A percentile compares a stretch with the other conserved stretches of the same genome.
phyloP scores from a whole-genome alignment of 176 grass and related monocot genomes.

The Oryza rufipogon region DNA sequence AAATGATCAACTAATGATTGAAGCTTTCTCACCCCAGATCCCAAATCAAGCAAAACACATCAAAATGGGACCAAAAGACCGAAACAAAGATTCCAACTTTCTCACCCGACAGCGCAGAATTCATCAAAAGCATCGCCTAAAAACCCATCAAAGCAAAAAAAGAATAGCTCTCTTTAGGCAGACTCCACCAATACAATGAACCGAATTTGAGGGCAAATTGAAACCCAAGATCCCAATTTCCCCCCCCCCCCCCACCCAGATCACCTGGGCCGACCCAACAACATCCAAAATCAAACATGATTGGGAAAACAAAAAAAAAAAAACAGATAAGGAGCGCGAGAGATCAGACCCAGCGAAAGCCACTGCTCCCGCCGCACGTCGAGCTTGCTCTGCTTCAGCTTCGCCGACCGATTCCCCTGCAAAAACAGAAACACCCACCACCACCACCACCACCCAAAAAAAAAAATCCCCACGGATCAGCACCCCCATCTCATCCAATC shows the following conservation, averaged over 20 bases:
- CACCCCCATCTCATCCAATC: slow-evolving; percentile 18
- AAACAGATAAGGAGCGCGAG: not conserved
- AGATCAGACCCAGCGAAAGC: slow-evolving; percentile 82
- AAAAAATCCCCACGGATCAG: slow-evolving; percentile 33
- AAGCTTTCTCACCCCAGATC: not conserved
- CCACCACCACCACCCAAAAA: not conserved
- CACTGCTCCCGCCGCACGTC: slow-evolving; percentile 92
- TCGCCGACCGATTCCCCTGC: slow-evolving; percentile 78
- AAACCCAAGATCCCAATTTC: slow-evolving; percentile 31
- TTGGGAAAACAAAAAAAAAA: not conserved
- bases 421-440: not conserved
- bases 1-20: not conserved
- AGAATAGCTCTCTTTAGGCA: not conserved
- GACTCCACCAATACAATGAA: not conserved
- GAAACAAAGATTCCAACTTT: slow-evolving; percentile 40
- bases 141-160: not conserved
- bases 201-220: not conserved
- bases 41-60: slow-evolving; percentile 12
- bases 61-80: not conserved
- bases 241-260: not conserved
- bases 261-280: not conserved
- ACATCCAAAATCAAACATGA: slow-evolving; percentile 15
- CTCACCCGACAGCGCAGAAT: slow-evolving; percentile 29
- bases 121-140: slow-evolving; percentile 20
- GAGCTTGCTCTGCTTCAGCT: slow-evolving; percentile 94